Base-by-base conservation (phyloP, 345 rosid genomes). In the Bruguiera gymnorhiza region DNA sequence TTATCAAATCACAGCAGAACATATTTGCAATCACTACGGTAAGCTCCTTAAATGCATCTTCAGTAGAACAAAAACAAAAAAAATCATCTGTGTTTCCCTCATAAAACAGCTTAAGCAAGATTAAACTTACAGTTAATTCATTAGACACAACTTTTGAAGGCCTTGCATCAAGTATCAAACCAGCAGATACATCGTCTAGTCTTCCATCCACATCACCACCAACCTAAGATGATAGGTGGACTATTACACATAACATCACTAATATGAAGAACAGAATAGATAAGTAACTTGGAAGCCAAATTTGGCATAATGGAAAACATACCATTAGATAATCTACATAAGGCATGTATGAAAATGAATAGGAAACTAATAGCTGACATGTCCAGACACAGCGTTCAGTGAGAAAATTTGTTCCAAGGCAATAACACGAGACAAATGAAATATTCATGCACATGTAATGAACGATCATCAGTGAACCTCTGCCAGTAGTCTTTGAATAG, bases 71-170 rank as follows among this genome's bases (percentile, higher is more conserved):
- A 43, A 31, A 51, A 6, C 13, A 29, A n/a, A 34, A 56, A 15
- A 56, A 2, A 56, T 24, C 60, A 2, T 24, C 29, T 56, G 29
- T 24, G 29, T 8, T 8, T 3, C 60, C 60, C 5, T 56, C 6
- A 1, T 4, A 24, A 27, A 56, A 16, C 6, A 24, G 60, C 60
- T 21, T 24, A 11, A 56, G 54, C 55, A 36, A 54, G 62, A 76
- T 55, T 63, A 71, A 73, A 83, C 99, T 89, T 87, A 95, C 99
- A 56, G 96, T 90, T 69, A 90, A 82, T 82, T 95, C 99, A 79
- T 76, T 86, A 2, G 97, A 88, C 67, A 90, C 85, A 78, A 95
- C 99, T 92, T 90, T 95, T 3, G 99, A 95, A 67, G 99, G 99
- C 81, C 85, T 85, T 63, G 89, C 83, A 85, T 95, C 99, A 65